These are phyloP conservation scores for Sambucus nigra DNA, from an alignment of 129 eudicot species.

Conservation along the genomic window DNA sequence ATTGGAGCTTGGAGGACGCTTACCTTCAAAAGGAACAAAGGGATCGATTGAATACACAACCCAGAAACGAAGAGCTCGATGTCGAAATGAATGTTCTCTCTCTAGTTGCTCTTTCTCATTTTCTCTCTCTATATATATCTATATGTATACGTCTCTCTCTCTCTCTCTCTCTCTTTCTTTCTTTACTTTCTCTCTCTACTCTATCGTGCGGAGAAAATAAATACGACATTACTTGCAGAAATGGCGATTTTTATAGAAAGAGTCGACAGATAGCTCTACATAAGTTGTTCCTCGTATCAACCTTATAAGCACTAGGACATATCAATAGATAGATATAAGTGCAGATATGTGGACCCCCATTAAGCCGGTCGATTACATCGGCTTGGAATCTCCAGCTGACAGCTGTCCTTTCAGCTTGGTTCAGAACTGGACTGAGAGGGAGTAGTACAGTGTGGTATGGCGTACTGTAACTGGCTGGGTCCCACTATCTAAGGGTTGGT, in stretches of 20 bases:
- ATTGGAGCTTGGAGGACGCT: slow-evolving; percentile 14
- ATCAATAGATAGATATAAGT: slow-evolving; percentile 21
- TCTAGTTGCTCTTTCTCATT: too few relatives aligned
- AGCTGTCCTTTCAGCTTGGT: slow-evolving; percentile 41
- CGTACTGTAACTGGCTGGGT: neutral
- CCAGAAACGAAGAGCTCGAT: slow-evolving; percentile 26
- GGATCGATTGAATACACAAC: slow-evolving; percentile 34
- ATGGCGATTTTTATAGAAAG: slow-evolving; percentile 35
- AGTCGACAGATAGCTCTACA: slow-evolving; percentile 18
- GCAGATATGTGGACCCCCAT: slow-evolving; percentile 22
- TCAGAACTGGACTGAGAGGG: neutral
- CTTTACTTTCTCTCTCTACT: slow-evolving; percentile 47
- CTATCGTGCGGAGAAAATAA: slow-evolving; percentile 45
- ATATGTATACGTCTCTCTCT: neutral
- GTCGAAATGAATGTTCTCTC: slow-evolving; percentile 3
- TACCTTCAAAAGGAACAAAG: slow-evolving; percentile 11
- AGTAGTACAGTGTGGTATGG: neutral
- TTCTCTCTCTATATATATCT: too few relatives aligned
- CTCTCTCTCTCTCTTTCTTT: slow-evolving; percentile 19
- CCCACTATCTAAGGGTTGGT: slow-evolving; percentile 20
- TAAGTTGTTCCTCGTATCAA: slow-evolving; percentile 11
- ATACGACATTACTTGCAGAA: slow-evolving; percentile 40
- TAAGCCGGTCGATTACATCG: slow-evolving; percentile 44
- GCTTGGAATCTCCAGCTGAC: slow-evolving; percentile 47
- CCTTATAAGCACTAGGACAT: neutral